Evolutionary conservation across 108 stramenopile genomes (phyloP).

Genomic region (Pseudonitzschia delicatissima): DNA sequence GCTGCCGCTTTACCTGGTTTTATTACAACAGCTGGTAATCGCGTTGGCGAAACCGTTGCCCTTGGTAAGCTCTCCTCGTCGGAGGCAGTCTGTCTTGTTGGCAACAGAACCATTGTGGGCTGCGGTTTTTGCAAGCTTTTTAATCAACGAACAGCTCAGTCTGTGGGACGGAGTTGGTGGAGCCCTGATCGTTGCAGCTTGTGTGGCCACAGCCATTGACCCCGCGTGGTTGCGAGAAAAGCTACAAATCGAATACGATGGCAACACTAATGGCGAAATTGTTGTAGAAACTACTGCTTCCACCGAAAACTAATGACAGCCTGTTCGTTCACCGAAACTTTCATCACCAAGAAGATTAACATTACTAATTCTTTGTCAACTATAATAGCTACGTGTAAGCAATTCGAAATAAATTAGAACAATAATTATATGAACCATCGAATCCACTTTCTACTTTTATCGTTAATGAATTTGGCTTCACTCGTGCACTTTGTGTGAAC

Average conservation of each 20-base stretch:
- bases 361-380: too few species aligned
- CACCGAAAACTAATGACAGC: too few species aligned
- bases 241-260: conserved; percentile 7
- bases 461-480: too few species aligned
- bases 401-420: too few species aligned
- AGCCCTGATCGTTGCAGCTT: conserved; percentile 51
- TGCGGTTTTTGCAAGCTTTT: conserved; percentile 50
- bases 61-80: conserved; percentile 45
- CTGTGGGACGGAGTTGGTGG: conserved; percentile 49
- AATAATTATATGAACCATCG: too few species aligned
- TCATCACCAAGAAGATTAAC: too few species aligned
- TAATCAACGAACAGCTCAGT: conserved; percentile 40
- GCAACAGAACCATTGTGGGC: conserved; percentile 80
- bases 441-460: too few species aligned
- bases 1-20: conserved; percentile 63
- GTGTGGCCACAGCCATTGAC: conserved; percentile 34
- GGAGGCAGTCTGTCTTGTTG: conserved; percentile 68
- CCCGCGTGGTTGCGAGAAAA: conserved; percentile 7
- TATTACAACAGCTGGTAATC: conserved; percentile 53
- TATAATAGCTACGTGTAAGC: too few species aligned
- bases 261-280: too few species aligned
- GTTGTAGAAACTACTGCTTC: too few species aligned
- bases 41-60: conserved; percentile 56
- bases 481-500: too few species aligned
- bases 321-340: too few species aligned